Conservation (phyloP, 768 basidiomycete species). For the Suillus spraguei region DNA sequence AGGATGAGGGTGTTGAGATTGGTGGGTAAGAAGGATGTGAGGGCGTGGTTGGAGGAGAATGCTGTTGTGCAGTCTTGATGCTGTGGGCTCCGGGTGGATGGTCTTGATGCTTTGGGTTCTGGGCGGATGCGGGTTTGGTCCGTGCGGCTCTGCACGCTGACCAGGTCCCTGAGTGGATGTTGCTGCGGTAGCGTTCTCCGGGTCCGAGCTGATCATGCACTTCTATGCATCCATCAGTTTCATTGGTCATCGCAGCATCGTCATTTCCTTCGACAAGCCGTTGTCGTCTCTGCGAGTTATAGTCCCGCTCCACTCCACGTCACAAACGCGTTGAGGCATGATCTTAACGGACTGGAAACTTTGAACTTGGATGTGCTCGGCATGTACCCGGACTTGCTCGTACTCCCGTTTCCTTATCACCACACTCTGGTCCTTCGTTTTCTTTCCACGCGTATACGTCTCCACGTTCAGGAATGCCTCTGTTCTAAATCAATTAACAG, state of each 20-base stretch:
- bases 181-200: neutral
- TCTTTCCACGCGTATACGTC: neutral
- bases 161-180: no score
- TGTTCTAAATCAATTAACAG: neutral
- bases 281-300: neutral
- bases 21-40: constrained; percentile 77
- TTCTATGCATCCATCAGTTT: neutral
- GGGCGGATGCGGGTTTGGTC: neutral
- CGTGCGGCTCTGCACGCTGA: neutral
- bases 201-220: neutral
- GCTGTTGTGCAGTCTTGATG: neutral
- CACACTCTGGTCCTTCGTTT: neutral
- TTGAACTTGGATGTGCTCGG: neutral
- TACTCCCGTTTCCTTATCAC: neutral
- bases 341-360: neutral
- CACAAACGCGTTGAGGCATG: neutral
- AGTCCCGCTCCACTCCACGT: neutral
- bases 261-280: neutral
- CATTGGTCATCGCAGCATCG: neutral
- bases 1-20: constrained; percentile 54
- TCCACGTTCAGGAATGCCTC: neutral
- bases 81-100: neutral
- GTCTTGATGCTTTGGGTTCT: neutral
- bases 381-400: neutral
- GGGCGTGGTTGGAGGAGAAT: constrained; percentile 79